Evolutionary conservation across 116 monocot genomes (phyloP), one percentile per base, ranked within the genome.

Genomic region (Cymodocea nodosa): DNA sequence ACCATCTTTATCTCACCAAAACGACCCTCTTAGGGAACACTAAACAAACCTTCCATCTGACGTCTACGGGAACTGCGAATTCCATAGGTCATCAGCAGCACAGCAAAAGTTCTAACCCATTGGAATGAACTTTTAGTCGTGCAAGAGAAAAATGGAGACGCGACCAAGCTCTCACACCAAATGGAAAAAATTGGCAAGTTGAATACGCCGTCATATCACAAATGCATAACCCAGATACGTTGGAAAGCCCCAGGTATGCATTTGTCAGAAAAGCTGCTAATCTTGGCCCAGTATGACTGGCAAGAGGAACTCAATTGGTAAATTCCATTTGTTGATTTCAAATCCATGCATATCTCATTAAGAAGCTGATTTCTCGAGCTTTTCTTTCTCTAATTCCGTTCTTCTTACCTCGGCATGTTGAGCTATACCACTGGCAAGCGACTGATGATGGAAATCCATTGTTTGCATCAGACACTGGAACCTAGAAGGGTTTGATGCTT

Each of bases 301-400:
- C 58, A 20, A 22, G 56, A 56, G 16, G 20, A 12, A 23, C 11
- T 18, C 56, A 39, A 39, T 37, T 44, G 44, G 44, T 44, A 25
- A 15, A 25, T 58, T 13, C 57, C 24, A 20, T 9, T 22, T 23
- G 14, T 23, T 22, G 57, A 25, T 20, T 57, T 15, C 22, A 25
- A 13, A 10, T 57, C 25, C 57, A 58, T 58, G 22, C 24, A 14
- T 13, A 15, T 24, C 14, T 34, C 22, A 51, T 35, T 34, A 71
- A 18, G 73, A 58, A 15, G 72, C 60, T 50, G 80, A 79, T 59
- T 90, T 88, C 63, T 91, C 88, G 25, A 68, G 62, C 59, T 80
- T 91, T 64, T 91, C 97, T 82, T 97, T 91, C 72, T 85, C 91
- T 52, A 88, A 84, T 70, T 91, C 91, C 5, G 60, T 71, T 68